phyloP scores from a whole-genome alignment of 306 rosid species.

The Corylus heterophylla region DNA sequence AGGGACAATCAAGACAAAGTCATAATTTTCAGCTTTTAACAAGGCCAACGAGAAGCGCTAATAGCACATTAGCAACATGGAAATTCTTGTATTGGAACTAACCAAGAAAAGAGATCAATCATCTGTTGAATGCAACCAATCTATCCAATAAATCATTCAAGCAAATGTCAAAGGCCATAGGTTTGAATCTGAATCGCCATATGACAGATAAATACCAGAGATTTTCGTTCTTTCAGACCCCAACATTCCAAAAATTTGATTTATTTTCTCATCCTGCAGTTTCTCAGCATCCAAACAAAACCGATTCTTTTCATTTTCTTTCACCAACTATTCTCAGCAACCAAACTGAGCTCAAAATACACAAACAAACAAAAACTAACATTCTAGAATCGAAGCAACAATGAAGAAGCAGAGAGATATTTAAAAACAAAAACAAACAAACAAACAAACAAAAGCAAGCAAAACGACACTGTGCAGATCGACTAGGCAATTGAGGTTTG shows the following conservation, averaged over 20 bases:
- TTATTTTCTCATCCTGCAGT: neutral
- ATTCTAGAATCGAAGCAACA: neutral
- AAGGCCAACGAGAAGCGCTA: neutral
- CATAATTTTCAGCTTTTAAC: neutral
- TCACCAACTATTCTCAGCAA: conserved; percentile 21
- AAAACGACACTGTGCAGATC: conserved; percentile 18
- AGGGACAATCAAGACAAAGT: neutral
- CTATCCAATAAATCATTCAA: neutral
- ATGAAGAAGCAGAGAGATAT: neutral
- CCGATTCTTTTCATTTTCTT: neutral
- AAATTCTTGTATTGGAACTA: neutral
- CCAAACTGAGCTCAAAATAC: conserved; percentile 28
- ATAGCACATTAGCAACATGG: neutral
- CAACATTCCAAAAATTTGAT: neutral
- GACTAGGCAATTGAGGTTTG: neutral
- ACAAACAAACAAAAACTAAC: neutral
- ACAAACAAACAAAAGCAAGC: neutral
- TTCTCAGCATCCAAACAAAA: conserved; percentile 34
- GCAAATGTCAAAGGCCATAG: neutral
- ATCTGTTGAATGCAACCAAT: neutral
- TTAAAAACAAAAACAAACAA: neutral
- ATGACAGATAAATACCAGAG: neutral
- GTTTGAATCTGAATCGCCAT: neutral
- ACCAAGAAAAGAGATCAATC: neutral
- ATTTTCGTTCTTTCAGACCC: conserved; percentile 5